Evolutionary conservation across 208 protist genomes (phyloP), one percentile per base, ranked within the genome.

Genomic region (Trypanosoma rangeli): DNA sequence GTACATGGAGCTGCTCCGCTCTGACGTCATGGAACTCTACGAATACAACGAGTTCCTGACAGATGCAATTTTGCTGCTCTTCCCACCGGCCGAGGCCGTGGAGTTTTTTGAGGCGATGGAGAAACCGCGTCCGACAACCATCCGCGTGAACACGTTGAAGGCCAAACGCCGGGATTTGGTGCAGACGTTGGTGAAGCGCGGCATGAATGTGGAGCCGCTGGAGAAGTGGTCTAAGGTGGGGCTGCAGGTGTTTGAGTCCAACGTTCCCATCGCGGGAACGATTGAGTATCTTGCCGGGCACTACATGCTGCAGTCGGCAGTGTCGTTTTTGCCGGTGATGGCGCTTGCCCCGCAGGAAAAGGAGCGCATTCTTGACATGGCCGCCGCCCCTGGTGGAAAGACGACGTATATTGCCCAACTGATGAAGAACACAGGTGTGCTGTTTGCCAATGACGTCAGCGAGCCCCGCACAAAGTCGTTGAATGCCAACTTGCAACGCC

Each of bases 241-340:
- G 24, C 85, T 99, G n/a, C 89, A 98, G 59, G 89, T 99, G 18
- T 99, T 97, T 74, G 97, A 99, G 53, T 98, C 97, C 4, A 96
- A 95, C 26, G 97, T 99, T n/a, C 95, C 98, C 15, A 92, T 99
- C 61, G 98, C 98, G 44, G 98, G 98, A 57, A 99, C 99, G 0
- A 97, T 99, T 37, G 98, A 99, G 78, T 99, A 99, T 79, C 89
- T 99, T 0, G 89, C 97, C 1, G 99, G 99, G 0, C 92, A 99
- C 42, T 99, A 99, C 80, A 99, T 99, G 87, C 76, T 99, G 31
- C 98, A 99, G 85, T 94, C 89, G 49, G 98, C 99, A 7, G 95
- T 98, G 0, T 99, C 99, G 22, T 99, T 99, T 73, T 72, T 99
- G 3, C 98, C 99, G 0, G 97, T 99, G 13, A 96, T 99, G 80